Percentiles rank a stretch among this genome's conserved stretches.
phyloP scores from a whole-genome alignment of 1,284 basidiomycete genomes.

The Apiotrichum brassicae region DNA sequence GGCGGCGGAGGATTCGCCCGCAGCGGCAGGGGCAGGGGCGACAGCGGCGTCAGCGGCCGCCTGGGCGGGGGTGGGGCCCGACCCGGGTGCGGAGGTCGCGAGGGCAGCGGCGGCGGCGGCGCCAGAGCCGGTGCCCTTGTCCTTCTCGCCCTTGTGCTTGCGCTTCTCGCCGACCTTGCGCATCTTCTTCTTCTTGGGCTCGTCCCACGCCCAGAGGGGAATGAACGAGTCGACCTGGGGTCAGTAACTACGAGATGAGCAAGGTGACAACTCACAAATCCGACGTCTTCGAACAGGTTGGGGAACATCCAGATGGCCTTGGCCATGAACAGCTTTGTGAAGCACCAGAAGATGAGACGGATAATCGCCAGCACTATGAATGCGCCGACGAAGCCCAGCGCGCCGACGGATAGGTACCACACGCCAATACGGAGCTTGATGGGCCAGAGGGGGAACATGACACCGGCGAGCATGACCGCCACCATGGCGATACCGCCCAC shows the following conservation, averaged over 20 bases:
- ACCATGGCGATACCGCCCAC: slow-evolving; percentile 92
- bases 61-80: slow-evolving; percentile 8
- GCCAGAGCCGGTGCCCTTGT: slow-evolving; percentile 1
- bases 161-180: slow-evolving; percentile 23
- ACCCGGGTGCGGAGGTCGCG: slow-evolving; percentile 4
- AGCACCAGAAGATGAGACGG: slow-evolving; percentile 86
- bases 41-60: slow-evolving; percentile 6
- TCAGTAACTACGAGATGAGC: slow-evolving; percentile 1
- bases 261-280: slow-evolving; percentile 67
- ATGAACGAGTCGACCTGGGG: slow-evolving; percentile 91
- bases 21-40: slow-evolving; percentile 10
- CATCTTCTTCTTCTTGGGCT: slow-evolving; percentile 81
- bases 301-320: slow-evolving; percentile 99
- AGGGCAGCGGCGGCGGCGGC: slow-evolving; percentile 5
- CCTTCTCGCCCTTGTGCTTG: slow-evolving; percentile 17
- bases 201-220: slow-evolving; percentile 94
- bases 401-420: slow-evolving; percentile 86
- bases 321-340: slow-evolving; percentile 76
- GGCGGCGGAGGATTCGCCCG: slow-evolving; percentile 8
- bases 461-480: slow-evolving; percentile 84
- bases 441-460: slow-evolving; percentile 99
- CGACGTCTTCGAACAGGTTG: slow-evolving; percentile 95
- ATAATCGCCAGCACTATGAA: slow-evolving; percentile 91
- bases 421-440: slow-evolving; percentile 87
- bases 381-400: slow-evolving; percentile 79